These are phyloP conservation scores for Rhodotorula diobovata DNA, from an alignment of 768 basidiomycete species.

Conservation along the genomic window DNA sequence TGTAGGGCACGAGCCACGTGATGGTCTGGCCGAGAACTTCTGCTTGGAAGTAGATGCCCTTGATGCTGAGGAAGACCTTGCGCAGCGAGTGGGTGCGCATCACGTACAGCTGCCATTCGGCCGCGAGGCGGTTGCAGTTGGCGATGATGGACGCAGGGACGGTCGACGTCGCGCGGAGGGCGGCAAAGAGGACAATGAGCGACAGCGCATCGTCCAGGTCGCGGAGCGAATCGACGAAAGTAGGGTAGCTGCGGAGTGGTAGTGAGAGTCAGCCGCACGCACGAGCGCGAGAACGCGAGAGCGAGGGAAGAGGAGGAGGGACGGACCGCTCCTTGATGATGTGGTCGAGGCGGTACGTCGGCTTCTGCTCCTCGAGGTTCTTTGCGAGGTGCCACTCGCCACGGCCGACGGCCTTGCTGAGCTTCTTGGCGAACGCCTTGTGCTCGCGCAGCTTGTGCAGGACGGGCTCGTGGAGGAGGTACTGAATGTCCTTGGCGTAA, in stretches of 20 bases:
- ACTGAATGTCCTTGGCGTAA: constrained; percentile 95
- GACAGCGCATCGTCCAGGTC: constrained; percentile 97
- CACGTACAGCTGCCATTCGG: constrained; percentile 95
- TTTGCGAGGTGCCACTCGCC: constrained; percentile 95
- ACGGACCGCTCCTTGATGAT: constrained; percentile 90
- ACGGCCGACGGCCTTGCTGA: constrained; percentile 83
- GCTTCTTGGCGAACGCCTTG: constrained; percentile 96
- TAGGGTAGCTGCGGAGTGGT: constrained; percentile 68
- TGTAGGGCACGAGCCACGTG: constrained; percentile 95
- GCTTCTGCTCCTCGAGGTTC: constrained; percentile 77
- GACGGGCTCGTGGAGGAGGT: constrained; percentile 93
- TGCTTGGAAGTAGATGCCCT: constrained; percentile 96
- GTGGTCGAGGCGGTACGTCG: constrained; percentile 85
- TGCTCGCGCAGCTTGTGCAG: constrained; percentile 90
- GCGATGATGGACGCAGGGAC: constrained; percentile 76
- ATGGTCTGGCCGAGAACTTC: constrained; percentile 87
- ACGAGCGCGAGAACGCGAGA: too few relatives aligned
- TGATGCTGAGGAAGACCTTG: constrained; percentile 92
- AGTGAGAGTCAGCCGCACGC: background rate
- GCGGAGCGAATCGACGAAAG: constrained; percentile 87
- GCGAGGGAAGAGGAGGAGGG: background rate
- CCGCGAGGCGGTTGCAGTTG: constrained; percentile 80
- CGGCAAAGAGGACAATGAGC: constrained; percentile 87
- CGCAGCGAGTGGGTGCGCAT: constrained; percentile 79
- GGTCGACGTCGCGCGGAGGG: constrained; percentile 74